These are phyloP conservation scores for Platanus orientalis DNA, from an alignment of 164 flowering plant genomes.

Conservation along the genomic window DNA sequence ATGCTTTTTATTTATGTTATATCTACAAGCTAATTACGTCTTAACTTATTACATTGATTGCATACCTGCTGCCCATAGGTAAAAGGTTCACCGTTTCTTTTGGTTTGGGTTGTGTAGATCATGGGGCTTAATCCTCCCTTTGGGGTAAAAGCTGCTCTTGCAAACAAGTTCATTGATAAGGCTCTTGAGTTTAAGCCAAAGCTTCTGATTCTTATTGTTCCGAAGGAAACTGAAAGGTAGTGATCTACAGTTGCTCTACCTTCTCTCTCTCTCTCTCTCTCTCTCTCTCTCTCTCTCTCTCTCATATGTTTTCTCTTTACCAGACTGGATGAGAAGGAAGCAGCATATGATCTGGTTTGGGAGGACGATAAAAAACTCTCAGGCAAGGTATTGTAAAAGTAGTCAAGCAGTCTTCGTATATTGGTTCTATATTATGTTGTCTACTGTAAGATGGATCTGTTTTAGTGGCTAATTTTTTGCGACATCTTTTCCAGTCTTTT, in stretches of 20 bases:
- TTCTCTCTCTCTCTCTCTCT: too few relatives aligned
- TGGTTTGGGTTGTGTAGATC: constrained; percentile 34
- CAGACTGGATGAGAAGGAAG: constrained; percentile 61
- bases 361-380: constrained; percentile 51
- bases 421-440: constrained; percentile 2
- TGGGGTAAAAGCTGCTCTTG: constrained; percentile 65
- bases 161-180: constrained; percentile 71
- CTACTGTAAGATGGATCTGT: background rate
- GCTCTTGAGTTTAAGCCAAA: constrained; percentile 90
- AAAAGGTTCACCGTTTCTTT: background rate
- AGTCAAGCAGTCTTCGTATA: background rate
- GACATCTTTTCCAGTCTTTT: constrained; percentile 57
- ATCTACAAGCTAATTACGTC: background rate
- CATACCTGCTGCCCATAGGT: background rate
- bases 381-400: constrained; percentile 49
- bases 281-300: too few relatives aligned
- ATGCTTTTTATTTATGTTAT: background rate
- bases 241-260: too few relatives aligned
- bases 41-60: background rate
- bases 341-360: constrained; percentile 61
- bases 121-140: constrained; percentile 95
- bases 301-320: background rate
- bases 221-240: constrained; percentile 70
- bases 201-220: constrained; percentile 83
- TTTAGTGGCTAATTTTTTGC: constrained; percentile 6